These are phyloP conservation scores for Phialemoniopsis sp. DNA, from an alignment of 2,329 filamentous ascomycete genomes.

Conservation along the genomic window DNA sequence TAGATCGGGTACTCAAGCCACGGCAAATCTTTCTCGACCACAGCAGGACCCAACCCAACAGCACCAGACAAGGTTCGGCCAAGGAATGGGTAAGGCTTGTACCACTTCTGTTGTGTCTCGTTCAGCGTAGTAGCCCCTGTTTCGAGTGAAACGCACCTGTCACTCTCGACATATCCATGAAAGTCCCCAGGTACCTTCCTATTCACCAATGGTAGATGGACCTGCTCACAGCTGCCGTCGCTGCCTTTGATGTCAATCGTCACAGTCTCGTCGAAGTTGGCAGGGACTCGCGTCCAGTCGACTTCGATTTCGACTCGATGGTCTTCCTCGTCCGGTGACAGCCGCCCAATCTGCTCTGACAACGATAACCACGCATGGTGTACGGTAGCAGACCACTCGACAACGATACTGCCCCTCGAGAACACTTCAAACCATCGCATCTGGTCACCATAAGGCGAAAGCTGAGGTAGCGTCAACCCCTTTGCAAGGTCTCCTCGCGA, in stretches of 20 bases:
- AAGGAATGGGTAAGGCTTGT: constrained; percentile 28
- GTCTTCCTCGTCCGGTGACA: constrained; percentile 32
- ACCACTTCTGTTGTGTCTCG: constrained; percentile 15
- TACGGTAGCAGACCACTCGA: constrained; percentile 42
- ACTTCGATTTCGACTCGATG: constrained; percentile 38
- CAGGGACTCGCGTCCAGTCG: constrained; percentile 37
- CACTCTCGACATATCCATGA: constrained; percentile 45
- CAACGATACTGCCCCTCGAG: constrained; percentile 25
- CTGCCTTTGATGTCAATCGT: constrained; percentile 25
- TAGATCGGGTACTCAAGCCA: neutral
- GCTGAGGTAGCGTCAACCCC: constrained; percentile 13
- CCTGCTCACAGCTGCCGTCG: constrained; percentile 29
- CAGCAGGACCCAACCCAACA: constrained; percentile 15
- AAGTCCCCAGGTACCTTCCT: constrained; percentile 27
- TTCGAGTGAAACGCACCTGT: constrained; percentile 27
- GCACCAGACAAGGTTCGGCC: constrained; percentile 36
- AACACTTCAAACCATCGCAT: constrained; percentile 40
- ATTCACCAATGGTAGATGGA: constrained; percentile 13
- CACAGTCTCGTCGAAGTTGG: constrained; percentile 19
- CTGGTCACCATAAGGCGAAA: constrained; percentile 10
- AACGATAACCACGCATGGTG: constrained; percentile 42
- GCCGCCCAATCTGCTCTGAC: constrained; percentile 28
- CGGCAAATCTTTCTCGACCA: neutral
- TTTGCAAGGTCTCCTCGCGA: constrained; percentile 25
- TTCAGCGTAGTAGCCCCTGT: constrained; percentile 22